phyloP scores from a whole-genome alignment of 2,329 filamentous ascomycete species.

The Scedosporium minutisporum region DNA sequence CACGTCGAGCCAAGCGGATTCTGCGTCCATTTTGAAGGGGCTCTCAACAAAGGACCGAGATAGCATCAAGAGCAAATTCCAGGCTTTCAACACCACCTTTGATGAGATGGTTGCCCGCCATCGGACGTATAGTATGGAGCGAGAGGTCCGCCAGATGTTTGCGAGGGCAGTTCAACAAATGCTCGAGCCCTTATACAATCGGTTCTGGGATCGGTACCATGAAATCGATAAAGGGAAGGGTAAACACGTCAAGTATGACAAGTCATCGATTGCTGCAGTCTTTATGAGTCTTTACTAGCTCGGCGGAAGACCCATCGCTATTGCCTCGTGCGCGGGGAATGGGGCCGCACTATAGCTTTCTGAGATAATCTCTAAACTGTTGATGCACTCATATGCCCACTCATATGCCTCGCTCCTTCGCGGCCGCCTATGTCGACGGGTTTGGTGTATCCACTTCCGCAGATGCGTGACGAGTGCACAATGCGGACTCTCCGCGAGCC shows the following conservation, averaged over 20 bases:
- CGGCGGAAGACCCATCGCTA: no score
- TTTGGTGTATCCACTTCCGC: no score
- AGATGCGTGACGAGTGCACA: no score
- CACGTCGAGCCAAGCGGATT: conserved; percentile 67
- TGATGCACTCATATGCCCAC: no score
- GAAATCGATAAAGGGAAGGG: conserved; percentile 96
- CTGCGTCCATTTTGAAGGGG: conserved; percentile 71
- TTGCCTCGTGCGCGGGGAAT: neutral
- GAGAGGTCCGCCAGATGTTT: conserved; percentile 73
- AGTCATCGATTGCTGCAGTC: conserved; percentile 62
- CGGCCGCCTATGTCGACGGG: no score
- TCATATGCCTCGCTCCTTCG: no score
- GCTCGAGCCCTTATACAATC: conserved; percentile 85
- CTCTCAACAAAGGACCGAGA: conserved; percentile 88
- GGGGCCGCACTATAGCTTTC: neutral
- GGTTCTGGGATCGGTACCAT: conserved; percentile 96
- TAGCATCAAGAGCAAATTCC: conserved; percentile 91
- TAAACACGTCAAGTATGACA: conserved; percentile 98
- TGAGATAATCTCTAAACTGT: no score
- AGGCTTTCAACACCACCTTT: conserved; percentile 80
- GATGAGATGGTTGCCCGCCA: conserved; percentile 80
- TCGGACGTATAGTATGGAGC: conserved; percentile 80
- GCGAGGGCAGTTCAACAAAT: conserved; percentile 80
- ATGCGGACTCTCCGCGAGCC: no score
- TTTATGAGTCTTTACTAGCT: conserved; percentile 36